Conservation (phyloP, 371 early-diverging fungal genomes). For the Mortierella sp. region DNA sequence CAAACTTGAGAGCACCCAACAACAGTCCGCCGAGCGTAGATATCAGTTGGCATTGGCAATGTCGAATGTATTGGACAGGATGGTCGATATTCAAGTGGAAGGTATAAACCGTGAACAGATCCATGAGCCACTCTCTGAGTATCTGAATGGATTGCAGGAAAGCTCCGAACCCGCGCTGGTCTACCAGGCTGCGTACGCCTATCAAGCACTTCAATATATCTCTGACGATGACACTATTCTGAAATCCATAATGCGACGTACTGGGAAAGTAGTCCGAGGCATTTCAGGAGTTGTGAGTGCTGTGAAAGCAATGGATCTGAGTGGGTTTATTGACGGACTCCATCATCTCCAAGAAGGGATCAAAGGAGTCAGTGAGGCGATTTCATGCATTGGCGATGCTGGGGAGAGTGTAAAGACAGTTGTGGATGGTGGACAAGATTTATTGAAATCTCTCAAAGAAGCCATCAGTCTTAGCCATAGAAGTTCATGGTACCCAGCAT, state of each 20-base stretch:
- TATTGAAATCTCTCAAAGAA: constrained; percentile 1
- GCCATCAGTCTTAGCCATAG: not conserved
- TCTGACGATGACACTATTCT: constrained; percentile 3
- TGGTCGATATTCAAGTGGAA: constrained; percentile 8
- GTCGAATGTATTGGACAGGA: constrained; percentile 9
- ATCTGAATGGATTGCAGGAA: not conserved
- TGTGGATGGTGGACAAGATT: not conserved
- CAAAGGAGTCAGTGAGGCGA: not conserved
- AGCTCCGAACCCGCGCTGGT: constrained; percentile 5
- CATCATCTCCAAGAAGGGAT: not conserved
- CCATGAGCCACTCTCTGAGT: not conserved
- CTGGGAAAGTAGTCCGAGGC: not conserved
- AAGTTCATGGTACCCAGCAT: constrained; percentile 2
- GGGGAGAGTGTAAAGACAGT: not conserved
- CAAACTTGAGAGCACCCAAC: constrained; percentile 1
- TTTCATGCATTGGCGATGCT: not conserved
- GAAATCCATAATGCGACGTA: not conserved
- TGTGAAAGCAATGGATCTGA: not conserved
- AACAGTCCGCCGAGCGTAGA: not conserved
- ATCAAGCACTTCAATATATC: constrained; percentile 14
- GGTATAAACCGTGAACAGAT: not conserved
- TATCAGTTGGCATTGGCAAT: not conserved
- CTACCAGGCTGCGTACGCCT: constrained; percentile 13
- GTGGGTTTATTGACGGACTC: not conserved
- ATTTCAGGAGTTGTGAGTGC: not conserved